Evolutionary conservation across 208 protist genomes (phyloP).

Genomic region (Leishmania aethiopica): DNA sequence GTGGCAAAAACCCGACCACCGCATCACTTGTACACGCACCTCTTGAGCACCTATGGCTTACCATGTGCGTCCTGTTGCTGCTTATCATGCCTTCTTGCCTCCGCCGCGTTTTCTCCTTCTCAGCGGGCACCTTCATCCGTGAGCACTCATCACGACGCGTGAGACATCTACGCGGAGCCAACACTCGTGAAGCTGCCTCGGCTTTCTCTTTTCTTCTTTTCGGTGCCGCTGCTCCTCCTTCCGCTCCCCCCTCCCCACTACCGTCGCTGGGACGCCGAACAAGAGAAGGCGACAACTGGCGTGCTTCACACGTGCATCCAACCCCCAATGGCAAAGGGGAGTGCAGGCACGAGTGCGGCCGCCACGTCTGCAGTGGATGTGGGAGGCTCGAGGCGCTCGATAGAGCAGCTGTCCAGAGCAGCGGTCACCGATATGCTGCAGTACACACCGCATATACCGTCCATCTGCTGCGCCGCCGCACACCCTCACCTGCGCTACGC

Average conservation of each 20-base stretch:
- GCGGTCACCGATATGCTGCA: conserved; percentile 8
- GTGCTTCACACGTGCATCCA: background rate
- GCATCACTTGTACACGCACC: background rate
- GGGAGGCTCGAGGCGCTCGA: background rate
- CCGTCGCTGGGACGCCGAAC: background rate
- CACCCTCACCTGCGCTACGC: conserved; percentile 24
- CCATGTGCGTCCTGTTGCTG: background rate
- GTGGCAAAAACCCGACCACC: background rate
- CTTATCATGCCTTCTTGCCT: background rate
- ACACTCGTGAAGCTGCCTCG: background rate
- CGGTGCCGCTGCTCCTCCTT: background rate
- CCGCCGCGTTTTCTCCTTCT: background rate
- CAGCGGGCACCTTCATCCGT: background rate
- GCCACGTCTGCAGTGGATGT: background rate
- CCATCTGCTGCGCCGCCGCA: conserved; percentile 20
- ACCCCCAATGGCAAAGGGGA: background rate
- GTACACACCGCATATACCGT: conserved; percentile 29
- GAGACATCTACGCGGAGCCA: background rate
- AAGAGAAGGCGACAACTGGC: background rate
- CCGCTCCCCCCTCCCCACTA: background rate
- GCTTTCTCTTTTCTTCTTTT: background rate
- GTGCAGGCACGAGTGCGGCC: background rate
- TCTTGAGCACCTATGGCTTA: background rate
- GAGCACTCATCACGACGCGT: background rate
- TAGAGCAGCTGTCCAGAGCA: conserved; percentile 4